Percentiles rank a stretch among this genome's conserved stretches.
Conservation (phyloP, 2,329 filamentous ascomycete genomes). For the Stagonosporopsis cucurbitacearum region DNA sequence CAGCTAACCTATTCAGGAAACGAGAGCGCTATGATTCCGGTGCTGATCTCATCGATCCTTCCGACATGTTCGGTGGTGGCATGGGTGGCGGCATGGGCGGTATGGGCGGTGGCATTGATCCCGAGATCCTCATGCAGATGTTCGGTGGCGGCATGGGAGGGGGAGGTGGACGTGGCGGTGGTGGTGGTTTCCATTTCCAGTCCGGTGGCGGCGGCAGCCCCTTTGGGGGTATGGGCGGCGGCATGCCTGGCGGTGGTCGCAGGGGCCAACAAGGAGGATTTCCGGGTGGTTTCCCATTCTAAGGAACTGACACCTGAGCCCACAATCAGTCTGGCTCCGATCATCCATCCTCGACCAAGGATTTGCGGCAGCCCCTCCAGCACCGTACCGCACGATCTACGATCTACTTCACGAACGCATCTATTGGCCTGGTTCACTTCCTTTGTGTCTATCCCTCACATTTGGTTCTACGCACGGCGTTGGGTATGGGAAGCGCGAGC, state of each 20-base stretch:
- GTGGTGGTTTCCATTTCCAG: constrained; percentile 55
- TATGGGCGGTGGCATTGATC: constrained; percentile 61
- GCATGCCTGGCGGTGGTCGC: constrained; percentile 42
- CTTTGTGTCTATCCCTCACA: constrained; percentile 32
- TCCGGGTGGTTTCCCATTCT: constrained; percentile 39
- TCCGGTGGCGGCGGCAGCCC: constrained; percentile 51
- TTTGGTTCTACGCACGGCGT: constrained; percentile 33
- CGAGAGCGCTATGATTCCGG: constrained; percentile 90
- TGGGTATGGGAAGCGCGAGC: constrained; percentile 37
- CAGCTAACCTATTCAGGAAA: constrained; percentile 65
- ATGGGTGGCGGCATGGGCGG: constrained; percentile 63
- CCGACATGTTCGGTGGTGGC: constrained; percentile 76
- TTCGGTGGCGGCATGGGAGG: constrained; percentile 56
- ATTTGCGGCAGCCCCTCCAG: neutral
- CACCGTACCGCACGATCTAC: constrained; percentile 13
- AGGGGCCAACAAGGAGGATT: constrained; percentile 28
- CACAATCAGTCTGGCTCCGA: neutral
- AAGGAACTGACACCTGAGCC: constrained; percentile 1
- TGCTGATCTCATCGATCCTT: constrained; percentile 85
- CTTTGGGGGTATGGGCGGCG: constrained; percentile 44
- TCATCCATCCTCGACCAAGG: neutral
- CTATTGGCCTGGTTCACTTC: constrained; percentile 16
- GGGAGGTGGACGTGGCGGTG: constrained; percentile 52
- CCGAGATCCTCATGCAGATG: constrained; percentile 46
- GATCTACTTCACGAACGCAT: constrained; percentile 19